Percentiles rank a stretch among this genome's conserved stretches.
These are phyloP conservation scores for Stemphylium beticola DNA, from an alignment of 2,329 filamentous ascomycete genomes.

Conservation along the genomic window DNA sequence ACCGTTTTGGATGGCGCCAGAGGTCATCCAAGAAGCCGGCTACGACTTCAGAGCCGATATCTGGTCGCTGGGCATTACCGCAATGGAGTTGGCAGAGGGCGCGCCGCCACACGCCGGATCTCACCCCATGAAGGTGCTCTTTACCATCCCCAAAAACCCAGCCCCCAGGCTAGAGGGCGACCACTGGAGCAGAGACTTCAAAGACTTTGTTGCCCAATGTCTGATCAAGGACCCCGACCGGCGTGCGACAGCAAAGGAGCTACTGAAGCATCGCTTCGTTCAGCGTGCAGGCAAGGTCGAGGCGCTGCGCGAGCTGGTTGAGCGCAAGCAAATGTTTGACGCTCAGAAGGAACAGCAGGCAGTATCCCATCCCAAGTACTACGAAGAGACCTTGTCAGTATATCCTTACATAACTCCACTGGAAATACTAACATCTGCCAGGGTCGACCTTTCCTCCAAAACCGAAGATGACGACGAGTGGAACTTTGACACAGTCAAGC, in stretches of 20 bases:
- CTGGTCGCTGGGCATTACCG: constrained; percentile 95
- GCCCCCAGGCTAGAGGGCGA: constrained; percentile 82
- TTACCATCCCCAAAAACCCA: constrained; percentile 90
- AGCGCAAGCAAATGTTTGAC: constrained; percentile 82
- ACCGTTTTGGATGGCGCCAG: constrained; percentile 98
- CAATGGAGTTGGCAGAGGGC: constrained; percentile 87
- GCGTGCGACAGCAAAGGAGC: constrained; percentile 82
- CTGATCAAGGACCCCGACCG: constrained; percentile 89
- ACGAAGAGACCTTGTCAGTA: constrained; percentile 83
- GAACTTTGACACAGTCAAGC: constrained; percentile 93
- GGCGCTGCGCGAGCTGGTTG: constrained; percentile 83
- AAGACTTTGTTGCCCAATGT: constrained; percentile 90
- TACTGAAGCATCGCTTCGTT: constrained; percentile 89
- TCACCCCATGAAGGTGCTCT: constrained; percentile 97
- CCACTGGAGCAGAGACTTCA: constrained; percentile 85
- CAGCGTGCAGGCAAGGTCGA: constrained; percentile 86
- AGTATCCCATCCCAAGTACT: constrained; percentile 75
- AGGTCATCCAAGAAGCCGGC: constrained; percentile 96
- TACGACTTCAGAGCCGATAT: constrained; percentile 99
- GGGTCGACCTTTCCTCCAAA: constrained; percentile 69
- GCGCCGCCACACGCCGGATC: constrained; percentile 95
- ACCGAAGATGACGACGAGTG: constrained; percentile 84
- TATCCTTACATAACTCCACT: not conserved
- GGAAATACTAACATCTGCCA: constrained; percentile 35
- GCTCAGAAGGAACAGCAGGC: constrained; percentile 66